Conservation (phyloP, 139 green algal genomes). For the Microglena sp. region DNA sequence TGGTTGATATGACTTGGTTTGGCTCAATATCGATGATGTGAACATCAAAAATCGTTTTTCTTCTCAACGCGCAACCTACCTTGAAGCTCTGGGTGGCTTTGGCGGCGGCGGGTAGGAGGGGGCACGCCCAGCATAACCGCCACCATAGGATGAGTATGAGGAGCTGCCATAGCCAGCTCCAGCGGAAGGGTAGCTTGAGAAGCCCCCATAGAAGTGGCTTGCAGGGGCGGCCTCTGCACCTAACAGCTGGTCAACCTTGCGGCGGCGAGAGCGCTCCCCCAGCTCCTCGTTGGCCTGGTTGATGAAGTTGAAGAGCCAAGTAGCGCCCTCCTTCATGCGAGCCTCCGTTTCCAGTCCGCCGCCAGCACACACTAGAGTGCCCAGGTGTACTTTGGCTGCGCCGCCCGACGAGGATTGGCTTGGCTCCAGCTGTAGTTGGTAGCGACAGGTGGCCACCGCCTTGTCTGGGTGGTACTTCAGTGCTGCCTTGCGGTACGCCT, state of each 20-base stretch:
- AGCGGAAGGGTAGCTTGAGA: too few relatives aligned
- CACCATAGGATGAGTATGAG: too few relatives aligned
- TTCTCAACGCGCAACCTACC: too few relatives aligned
- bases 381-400: background rate
- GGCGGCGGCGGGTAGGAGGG: too few relatives aligned
- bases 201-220: too few relatives aligned
- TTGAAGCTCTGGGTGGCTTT: too few relatives aligned
- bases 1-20: too few relatives aligned
- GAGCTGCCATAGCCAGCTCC: too few relatives aligned
- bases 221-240: slow-evolving; percentile 20
- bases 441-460: slow-evolving; percentile 26
- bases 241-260: slow-evolving; percentile 39
- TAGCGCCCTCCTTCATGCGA: slow-evolving; percentile 27
- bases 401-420: background rate
- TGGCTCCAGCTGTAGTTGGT: slow-evolving; percentile 7
- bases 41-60: too few relatives aligned
- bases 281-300: slow-evolving; percentile 45
- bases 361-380: background rate
- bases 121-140: too few relatives aligned
- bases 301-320: slow-evolving; percentile 51
- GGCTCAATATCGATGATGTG: too few relatives aligned
- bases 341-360: slow-evolving; percentile 11
- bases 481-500: slow-evolving; percentile 44
- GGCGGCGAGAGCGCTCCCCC: slow-evolving; percentile 23
- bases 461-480: slow-evolving; percentile 63